A percentile compares a stretch with the other conserved stretches of the same genome.
Evolutionary conservation across 805 yeast species (phyloP).

Genomic region (Candida michaelii): DNA sequence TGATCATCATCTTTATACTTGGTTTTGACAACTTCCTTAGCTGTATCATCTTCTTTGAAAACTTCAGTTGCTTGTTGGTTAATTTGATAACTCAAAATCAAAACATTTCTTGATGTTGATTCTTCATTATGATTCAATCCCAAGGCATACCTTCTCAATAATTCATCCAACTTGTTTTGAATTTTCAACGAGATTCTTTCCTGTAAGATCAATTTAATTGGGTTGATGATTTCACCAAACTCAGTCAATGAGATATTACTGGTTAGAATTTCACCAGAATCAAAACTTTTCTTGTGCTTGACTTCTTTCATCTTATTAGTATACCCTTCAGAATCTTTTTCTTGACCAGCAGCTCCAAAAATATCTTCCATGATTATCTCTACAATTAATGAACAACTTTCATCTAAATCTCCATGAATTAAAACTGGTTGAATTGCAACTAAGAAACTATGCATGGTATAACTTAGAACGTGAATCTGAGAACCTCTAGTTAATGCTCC

Average conservation of each 20-base stretch:
- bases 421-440: slow-evolving; percentile 49
- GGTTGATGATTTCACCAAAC: slow-evolving; percentile 61
- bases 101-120: slow-evolving; percentile 52
- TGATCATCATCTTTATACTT: slow-evolving; percentile 46
- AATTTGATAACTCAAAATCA: slow-evolving; percentile 73
- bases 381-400: slow-evolving; percentile 57
- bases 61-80: slow-evolving; percentile 49
- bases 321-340: slow-evolving; percentile 93
- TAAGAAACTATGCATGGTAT: slow-evolving; percentile 74
- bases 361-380: slow-evolving; percentile 85
- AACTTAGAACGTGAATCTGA: slow-evolving; percentile 90
- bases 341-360: slow-evolving; percentile 90
- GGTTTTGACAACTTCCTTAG: slow-evolving; percentile 2
- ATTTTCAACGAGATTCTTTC: slow-evolving; percentile 67
- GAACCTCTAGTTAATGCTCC: slow-evolving; percentile 84
- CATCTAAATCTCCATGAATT: slow-evolving; percentile 73
- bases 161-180: slow-evolving; percentile 75
- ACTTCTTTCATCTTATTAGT: slow-evolving; percentile 85
- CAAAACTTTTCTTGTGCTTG: slow-evolving; percentile 83
- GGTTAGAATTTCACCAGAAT: slow-evolving; percentile 78
- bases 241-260: slow-evolving; percentile 56
- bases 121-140: slow-evolving; percentile 77
- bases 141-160: slow-evolving; percentile 70
- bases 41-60: slow-evolving; percentile 10
- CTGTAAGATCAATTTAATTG: slow-evolving; percentile 59